Evolutionary conservation across 768 basidiomycete species (phyloP), one percentile per base, ranked within the genome.

Genomic region (Dacryopinax spathularia): DNA sequence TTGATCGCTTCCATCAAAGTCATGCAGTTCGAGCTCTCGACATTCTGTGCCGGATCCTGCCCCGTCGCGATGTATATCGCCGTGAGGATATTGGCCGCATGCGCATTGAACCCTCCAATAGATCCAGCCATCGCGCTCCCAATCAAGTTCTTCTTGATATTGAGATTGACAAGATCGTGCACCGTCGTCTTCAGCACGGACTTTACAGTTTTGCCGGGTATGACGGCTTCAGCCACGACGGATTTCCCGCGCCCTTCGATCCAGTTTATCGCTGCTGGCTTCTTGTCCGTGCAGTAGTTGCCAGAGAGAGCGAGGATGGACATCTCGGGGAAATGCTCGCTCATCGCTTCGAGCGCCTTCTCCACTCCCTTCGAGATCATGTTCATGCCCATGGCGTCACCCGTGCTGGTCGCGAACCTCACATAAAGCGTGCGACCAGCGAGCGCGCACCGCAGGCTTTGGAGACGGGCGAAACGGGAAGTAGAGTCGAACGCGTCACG

Each of bases 331-430:
- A 91, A 99, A 69, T 85, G 75, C 60, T 79, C 78, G 68, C 81
- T 79, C 81, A 91, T 80, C 22, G 79, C 81, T 70, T 88, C 91
- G 13, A 99, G 81, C 22, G 93, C 93, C 75, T 89, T 89, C 78
- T 98, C 96, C 10, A 92, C 93, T 1, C 94, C 96, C 76, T 99
- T 99, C 9, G 88, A 90, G 71, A 98, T 96, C 96, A 98, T 99
- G 79, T 99, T 99, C 96, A 99, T 99, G 18, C 96, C 96, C 95
- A 98, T 99, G 39, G 96, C 95, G 70, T 98, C 95, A 33, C 94
- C 96, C 0, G 96, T 98, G 62, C 84, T 85, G 15, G 93, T 96
- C 64, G 89, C 88, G 71, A 99, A 97, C 56, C 96, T 84, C 25
- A 97, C 85, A 72, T 86, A 99, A 36, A 99, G 77, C 36, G 92